Base-by-base conservation (phyloP, 495 filamentous ascomycete genomes). In the Aspergillus sparsus region DNA sequence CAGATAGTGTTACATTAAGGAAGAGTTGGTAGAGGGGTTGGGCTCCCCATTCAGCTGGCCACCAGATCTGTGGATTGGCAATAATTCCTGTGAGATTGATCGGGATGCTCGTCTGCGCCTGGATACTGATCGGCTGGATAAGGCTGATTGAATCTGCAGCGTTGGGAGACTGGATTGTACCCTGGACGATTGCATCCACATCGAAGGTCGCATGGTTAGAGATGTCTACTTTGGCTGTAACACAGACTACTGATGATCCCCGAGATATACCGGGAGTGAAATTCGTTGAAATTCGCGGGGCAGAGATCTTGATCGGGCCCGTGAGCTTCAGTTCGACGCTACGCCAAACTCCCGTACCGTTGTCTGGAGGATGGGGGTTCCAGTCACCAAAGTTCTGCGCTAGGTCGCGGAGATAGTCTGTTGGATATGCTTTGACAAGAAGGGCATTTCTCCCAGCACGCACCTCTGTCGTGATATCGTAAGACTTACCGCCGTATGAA, bases 11-110 rank as follows among this genome's bases (percentile, higher is more conserved):
- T 4, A 74, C 70, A 9, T 74, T 74, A 6, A 83, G 53, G 5
- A 71, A 54, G 70, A 84, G 49, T 66, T 67, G 79, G 66, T 93
- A 94, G 10, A 93, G 72, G 0, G 87, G 86, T 62, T 93, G 90
- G 53, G 81, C 69, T 32, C 91, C 91, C 77, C 91, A 92, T 7
- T 80, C 73, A n/a, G 82, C 74, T 12, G 91, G 90, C 74, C 87
- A 92, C 91, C 91, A 96, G 18, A 94, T 77, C 16, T 82, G 69
- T 2, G 89, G 86, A 31, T 83, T 75, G 4, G 72, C 53, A 0
- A 85, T 72, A 13, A 80, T 35, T 4, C 79, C 62, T 5, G 68
- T 68, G 1, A 77, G 64, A 1, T 68, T 64, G 0, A 83, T 61
- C 5, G 72, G 75, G 4, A 75, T 67, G 10, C 77, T 75, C 27